Evolutionary conservation across 345 rosid genomes (phyloP).

Genomic region (Gynandropsis gynandra): DNA sequence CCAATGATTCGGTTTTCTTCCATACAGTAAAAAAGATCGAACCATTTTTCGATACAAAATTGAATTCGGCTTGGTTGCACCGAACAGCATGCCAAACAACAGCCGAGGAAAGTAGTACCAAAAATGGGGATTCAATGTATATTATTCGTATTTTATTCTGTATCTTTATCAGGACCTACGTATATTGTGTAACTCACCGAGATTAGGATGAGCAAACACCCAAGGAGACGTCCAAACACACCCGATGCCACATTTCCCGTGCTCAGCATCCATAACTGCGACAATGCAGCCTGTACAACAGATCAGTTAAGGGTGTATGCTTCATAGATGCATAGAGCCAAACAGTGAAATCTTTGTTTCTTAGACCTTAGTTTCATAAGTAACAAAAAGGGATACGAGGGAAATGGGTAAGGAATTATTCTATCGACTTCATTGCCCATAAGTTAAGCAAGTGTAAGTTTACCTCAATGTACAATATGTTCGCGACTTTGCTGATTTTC

Average conservation of each 20-base stretch:
- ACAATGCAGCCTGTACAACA: constrained; percentile 48
- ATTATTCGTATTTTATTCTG: constrained; percentile 24
- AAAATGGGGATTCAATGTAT: neutral
- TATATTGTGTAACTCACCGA: constrained; percentile 59
- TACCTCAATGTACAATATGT: constrained; percentile 67
- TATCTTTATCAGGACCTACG: constrained; percentile 67
- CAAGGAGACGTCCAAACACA: constrained; percentile 51
- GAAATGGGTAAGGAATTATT: too few relatives aligned
- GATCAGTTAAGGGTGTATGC: neutral
- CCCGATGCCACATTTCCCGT: constrained; percentile 31
- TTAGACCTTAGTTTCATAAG: neutral
- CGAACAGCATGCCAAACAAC: too few relatives aligned
- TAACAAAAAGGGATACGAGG: too few relatives aligned
- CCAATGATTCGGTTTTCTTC: too few relatives aligned
- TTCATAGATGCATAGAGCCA: neutral
- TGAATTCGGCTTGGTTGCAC: too few relatives aligned
- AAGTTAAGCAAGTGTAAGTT: neutral
- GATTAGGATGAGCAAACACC: constrained; percentile 61
- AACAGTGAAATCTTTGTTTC: too few relatives aligned
- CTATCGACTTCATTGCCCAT: neutral
- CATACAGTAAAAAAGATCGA: too few relatives aligned
- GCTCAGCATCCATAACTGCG: constrained; percentile 50
- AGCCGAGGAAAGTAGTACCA: too few relatives aligned
- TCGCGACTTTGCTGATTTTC: constrained; percentile 70
- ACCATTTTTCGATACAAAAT: too few relatives aligned